Evolutionary conservation across 139 green algal genomes (phyloP).

Genomic region (Chlorella sorokiniana): DNA sequence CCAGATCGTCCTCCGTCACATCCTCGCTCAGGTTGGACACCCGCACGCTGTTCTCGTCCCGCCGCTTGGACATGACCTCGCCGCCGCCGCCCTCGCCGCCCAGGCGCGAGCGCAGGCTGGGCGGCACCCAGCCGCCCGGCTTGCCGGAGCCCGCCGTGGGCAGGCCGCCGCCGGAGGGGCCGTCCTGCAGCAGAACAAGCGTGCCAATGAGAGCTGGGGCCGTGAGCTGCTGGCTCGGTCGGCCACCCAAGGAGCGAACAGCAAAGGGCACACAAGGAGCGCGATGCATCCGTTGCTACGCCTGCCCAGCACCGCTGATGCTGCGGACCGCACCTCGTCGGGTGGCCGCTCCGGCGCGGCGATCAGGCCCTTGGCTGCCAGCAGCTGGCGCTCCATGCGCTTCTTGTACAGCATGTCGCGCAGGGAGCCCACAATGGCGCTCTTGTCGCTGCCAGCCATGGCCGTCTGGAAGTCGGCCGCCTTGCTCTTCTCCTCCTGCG

Average conservation of each 20-base stretch:
- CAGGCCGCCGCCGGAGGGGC: conserved; percentile 40
- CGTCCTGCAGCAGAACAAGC: conserved; percentile 19
- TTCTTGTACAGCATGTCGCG: conserved; percentile 89
- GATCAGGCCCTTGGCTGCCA: conserved; percentile 79
- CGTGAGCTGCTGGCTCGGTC: background rate
- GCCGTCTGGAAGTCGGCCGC: conserved; percentile 71
- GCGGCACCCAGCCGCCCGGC: conserved; percentile 87
- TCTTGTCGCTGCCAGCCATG: conserved; percentile 69
- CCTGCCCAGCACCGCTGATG: background rate
- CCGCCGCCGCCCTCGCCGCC: conserved; percentile 43
- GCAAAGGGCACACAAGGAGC: too few relatives aligned
- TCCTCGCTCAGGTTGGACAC: conserved; percentile 98
- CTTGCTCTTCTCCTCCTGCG: conserved; percentile 87
- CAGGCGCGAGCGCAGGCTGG: conserved; percentile 66
- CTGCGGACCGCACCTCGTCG: conserved; percentile 57
- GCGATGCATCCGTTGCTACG: background rate
- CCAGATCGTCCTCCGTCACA: conserved; percentile 89
- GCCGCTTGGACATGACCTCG: conserved; percentile 53
- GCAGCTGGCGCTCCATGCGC: conserved; percentile 90
- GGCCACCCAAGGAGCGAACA: background rate
- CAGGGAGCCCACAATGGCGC: conserved; percentile 56
- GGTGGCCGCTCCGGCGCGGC: conserved; percentile 79
- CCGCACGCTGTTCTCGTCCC: conserved; percentile 95
- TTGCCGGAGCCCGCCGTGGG: conserved; percentile 54
- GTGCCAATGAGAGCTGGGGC: background rate